phyloP scores from a whole-genome alignment of 768 basidiomycete genomes.

The Daedaleopsis sinensis region DNA sequence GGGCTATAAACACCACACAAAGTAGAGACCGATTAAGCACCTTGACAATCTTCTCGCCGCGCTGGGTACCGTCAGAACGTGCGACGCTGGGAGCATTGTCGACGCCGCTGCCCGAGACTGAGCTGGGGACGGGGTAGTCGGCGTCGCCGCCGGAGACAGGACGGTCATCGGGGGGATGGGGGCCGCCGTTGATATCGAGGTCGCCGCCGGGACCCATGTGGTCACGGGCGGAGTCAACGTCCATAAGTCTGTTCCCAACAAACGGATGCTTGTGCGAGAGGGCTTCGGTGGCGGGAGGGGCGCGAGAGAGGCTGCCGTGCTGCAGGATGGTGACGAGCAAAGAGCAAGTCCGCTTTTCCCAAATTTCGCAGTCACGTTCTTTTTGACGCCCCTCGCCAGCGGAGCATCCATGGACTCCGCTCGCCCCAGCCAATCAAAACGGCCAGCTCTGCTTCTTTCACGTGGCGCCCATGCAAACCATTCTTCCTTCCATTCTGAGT shows the following conservation, averaged over 20 bases:
- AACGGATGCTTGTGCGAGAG: constrained; percentile 7
- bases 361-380: not conserved
- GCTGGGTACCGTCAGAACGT: constrained; percentile 20
- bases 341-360: constrained; percentile 1
- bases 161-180: constrained; percentile 27
- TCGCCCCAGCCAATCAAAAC: not conserved
- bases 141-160: constrained; percentile 16
- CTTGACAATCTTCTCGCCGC: constrained; percentile 37
- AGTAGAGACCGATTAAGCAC: constrained; percentile 32
- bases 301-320: constrained; percentile 26
- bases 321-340: constrained; percentile 7
- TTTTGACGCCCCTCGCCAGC: not conserved
- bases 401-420: not conserved
- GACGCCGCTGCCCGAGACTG: constrained; percentile 14
- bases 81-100: constrained; percentile 13
- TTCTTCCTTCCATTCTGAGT: too few species aligned
- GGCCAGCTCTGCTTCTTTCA: not conserved
- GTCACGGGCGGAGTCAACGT: constrained; percentile 22
- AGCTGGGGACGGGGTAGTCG: constrained; percentile 20
- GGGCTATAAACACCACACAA: constrained; percentile 10
- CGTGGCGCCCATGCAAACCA: too few species aligned
- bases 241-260: constrained; percentile 24
- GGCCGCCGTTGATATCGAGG: constrained; percentile 21
- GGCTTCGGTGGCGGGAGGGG: constrained; percentile 11
- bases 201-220: constrained; percentile 24